A percentile compares a stretch with the other conserved stretches of the same genome.
These are phyloP conservation scores for Phanerochaete sordida DNA, from an alignment of 768 basidiomycete genomes.

Conservation along the genomic window DNA sequence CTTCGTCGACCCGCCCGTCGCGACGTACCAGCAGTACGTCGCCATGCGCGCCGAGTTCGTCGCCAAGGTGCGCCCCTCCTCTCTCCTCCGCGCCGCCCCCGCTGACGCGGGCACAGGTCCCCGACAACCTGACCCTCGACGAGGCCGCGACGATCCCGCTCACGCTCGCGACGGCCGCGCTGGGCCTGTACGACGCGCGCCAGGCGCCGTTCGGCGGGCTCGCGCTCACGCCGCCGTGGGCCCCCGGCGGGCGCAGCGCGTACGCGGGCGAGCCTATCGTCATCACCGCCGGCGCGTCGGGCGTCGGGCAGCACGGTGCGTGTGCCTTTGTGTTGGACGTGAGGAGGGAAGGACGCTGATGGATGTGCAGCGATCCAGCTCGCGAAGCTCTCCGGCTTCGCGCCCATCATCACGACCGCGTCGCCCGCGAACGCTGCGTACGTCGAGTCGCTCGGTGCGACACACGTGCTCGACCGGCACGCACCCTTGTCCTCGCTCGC, in stretches of 20 bases:
- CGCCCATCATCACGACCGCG: conserved; percentile 13
- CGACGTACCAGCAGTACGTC: conserved; percentile 24
- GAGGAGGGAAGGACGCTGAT: conserved; percentile 1
- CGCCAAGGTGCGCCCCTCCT: conserved; percentile 24
- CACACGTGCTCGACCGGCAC: conserved; percentile 19
- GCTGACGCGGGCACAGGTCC: too few relatives aligned
- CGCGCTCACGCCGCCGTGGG: conserved; percentile 21
- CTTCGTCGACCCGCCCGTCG: not conserved
- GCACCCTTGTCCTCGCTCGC: conserved; percentile 5
- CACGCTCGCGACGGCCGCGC: not conserved
- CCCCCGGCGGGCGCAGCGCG: conserved; percentile 18
- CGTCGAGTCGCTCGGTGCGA: conserved; percentile 22
- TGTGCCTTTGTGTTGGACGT: not conserved
- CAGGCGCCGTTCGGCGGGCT: not conserved
- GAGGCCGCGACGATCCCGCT: too few relatives aligned
- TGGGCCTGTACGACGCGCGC: conserved; percentile 1
- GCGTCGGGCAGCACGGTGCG: conserved; percentile 24
- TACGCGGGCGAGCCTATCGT: conserved; percentile 27
- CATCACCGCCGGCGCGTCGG: conserved; percentile 21
- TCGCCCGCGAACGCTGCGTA: conserved; percentile 13
- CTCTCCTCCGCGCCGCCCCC: too few relatives aligned
- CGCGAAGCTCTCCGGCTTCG: conserved; percentile 21
- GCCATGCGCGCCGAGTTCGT: conserved; percentile 22
- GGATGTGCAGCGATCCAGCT: conserved; percentile 17
- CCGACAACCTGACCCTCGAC: too few relatives aligned